These are phyloP conservation scores for Wallacemonas sp. DNA, from an alignment of 208 protist species.

Conservation along the genomic window DNA sequence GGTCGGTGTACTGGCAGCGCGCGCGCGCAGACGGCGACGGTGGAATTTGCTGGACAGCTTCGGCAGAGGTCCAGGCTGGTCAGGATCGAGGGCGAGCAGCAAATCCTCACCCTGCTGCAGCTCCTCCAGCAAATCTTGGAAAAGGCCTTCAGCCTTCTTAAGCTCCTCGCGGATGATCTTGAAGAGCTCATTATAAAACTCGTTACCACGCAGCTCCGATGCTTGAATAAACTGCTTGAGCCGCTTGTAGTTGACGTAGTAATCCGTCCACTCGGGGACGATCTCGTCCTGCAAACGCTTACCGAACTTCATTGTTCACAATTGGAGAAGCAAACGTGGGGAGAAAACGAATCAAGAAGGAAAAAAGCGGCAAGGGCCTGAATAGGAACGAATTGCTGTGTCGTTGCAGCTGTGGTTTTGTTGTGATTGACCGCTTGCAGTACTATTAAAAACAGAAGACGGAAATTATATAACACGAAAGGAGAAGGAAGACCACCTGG, in stretches of 20 bases:
- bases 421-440: neutral
- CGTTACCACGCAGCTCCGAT: conserved; percentile 64
- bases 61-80: conserved; percentile 31
- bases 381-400: too few species aligned
- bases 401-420: conserved; percentile 9
- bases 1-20: conserved; percentile 8
- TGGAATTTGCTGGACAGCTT: conserved; percentile 49
- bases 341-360: too few species aligned
- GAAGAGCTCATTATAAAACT: conserved; percentile 82
- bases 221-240: conserved; percentile 83
- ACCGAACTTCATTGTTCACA: conserved; percentile 85
- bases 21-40: conserved; percentile 41
- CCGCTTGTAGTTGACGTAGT: conserved; percentile 88
- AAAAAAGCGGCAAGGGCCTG: too few species aligned
- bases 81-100: conserved; percentile 64
- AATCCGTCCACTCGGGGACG: conserved; percentile 78
- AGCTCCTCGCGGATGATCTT: conserved; percentile 72
- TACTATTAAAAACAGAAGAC: conserved; percentile 10
- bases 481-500: conserved; percentile 7
- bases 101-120: conserved; percentile 67
- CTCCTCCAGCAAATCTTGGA: conserved; percentile 76
- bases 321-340: neutral
- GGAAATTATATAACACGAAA: neutral
- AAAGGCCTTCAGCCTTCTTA: conserved; percentile 64
- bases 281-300: conserved; percentile 88